Percentiles rank a stretch among this genome's conserved stretches.
phyloP scores from a whole-genome alignment of 1,139 yeast species.

The Candida sp. region DNA sequence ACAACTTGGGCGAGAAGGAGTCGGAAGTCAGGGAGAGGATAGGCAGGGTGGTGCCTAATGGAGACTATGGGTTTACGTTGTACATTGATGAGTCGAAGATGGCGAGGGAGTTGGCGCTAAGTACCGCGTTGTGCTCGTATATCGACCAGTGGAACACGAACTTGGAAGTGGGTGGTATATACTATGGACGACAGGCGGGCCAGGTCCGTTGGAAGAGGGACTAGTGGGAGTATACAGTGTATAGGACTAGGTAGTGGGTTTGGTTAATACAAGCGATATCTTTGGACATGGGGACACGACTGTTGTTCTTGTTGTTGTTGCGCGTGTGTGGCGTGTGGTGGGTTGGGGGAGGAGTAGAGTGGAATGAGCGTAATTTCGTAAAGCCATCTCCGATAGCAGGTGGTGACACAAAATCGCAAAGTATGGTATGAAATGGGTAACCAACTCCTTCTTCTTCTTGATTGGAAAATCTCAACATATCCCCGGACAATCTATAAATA shows the following conservation, averaged over 20 bases:
- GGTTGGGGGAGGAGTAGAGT: neutral
- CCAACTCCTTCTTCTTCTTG: neutral
- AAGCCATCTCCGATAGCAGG: constrained; percentile 10
- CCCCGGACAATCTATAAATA: neutral
- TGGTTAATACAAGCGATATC: neutral
- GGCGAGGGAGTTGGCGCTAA: constrained; percentile 57
- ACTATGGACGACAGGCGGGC: constrained; percentile 53
- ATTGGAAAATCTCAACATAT: too few species aligned
- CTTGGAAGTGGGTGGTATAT: constrained; percentile 64
- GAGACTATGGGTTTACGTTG: constrained; percentile 55
- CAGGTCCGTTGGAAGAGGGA: constrained; percentile 67
- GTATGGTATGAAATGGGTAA: neutral
- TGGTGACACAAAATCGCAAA: neutral
- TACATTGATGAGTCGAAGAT: constrained; percentile 57
- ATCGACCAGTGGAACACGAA: constrained; percentile 72
- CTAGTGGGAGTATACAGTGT: constrained; percentile 17
- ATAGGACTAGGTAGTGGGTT: neutral
- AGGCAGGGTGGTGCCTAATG: constrained; percentile 55
- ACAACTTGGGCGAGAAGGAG: constrained; percentile 62
- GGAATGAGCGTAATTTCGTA: constrained; percentile 1
- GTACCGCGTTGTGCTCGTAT: constrained; percentile 61
- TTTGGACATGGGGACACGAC: neutral
- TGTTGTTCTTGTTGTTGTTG: too few species aligned
- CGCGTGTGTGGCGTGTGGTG: neutral
- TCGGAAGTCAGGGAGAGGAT: constrained; percentile 65